phyloP scores from a whole-genome alignment of 1,139 yeast genomes.

The Yamadazyma membranifaciens region DNA sequence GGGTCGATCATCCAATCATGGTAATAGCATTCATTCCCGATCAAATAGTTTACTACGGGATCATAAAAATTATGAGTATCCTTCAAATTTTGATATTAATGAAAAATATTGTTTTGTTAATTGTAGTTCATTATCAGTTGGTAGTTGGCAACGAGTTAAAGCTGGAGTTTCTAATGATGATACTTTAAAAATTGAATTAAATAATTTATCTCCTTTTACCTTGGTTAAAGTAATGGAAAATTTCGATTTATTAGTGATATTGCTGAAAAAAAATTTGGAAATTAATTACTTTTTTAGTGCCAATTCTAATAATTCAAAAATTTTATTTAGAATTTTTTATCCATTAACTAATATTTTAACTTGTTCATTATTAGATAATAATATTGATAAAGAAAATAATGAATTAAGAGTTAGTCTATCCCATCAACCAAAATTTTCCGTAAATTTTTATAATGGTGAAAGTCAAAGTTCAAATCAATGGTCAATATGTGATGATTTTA shows the following conservation, averaged over 20 bases:
- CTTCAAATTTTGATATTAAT: slow-evolving; percentile 43
- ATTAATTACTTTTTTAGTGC: slow-evolving; percentile 75
- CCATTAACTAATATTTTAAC: slow-evolving; percentile 50
- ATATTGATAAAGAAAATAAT: slow-evolving; percentile 39
- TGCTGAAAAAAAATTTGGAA: slow-evolving; percentile 67
- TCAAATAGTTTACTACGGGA: slow-evolving; percentile 22
- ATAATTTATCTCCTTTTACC: slow-evolving; percentile 65
- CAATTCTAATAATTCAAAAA: slow-evolving; percentile 61
- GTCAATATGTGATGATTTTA: slow-evolving; percentile 81
- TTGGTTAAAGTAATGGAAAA: slow-evolving; percentile 60
- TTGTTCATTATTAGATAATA: slow-evolving; percentile 50
- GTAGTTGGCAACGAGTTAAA: slow-evolving; percentile 75
- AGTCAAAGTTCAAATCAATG: slow-evolving; percentile 61
- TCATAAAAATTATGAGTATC: slow-evolving; percentile 7
- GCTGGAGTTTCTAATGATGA: slow-evolving; percentile 53
- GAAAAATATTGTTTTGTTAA: slow-evolving; percentile 69
- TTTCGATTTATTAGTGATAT: slow-evolving; percentile 65
- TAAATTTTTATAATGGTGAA: slow-evolving; percentile 58
- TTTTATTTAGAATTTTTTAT: slow-evolving; percentile 67
- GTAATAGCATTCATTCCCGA: slow-evolving; percentile 16
- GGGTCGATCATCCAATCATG: slow-evolving; percentile 18
- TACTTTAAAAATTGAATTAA: slow-evolving; percentile 42
- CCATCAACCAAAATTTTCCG: slow-evolving; percentile 74
- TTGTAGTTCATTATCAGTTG: slow-evolving; percentile 65
- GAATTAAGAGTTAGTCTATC: slow-evolving; percentile 53